Conservation (phyloP, 2,329 filamentous ascomycete species). For the Monosporascus ibericus region DNA sequence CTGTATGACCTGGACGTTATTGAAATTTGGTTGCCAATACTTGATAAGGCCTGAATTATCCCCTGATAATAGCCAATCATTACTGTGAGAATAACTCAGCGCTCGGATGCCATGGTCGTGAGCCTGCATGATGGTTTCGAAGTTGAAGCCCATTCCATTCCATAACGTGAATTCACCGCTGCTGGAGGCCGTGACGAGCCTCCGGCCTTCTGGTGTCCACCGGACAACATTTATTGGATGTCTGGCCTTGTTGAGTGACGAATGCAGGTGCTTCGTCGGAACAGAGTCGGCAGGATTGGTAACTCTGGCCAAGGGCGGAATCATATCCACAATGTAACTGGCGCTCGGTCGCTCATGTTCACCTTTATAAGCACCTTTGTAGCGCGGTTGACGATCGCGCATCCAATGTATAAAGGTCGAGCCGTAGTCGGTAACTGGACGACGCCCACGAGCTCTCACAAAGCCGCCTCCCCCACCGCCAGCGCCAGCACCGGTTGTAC, state of each 20-base stretch:
- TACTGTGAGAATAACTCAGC: constrained; percentile 83
- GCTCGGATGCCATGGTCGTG: constrained; percentile 84
- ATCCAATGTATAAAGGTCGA: constrained; percentile 89
- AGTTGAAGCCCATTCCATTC: constrained; percentile 99
- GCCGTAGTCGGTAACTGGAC: constrained; percentile 86
- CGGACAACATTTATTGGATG: constrained; percentile 95
- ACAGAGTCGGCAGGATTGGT: constrained; percentile 77
- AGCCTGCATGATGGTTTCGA: constrained; percentile 98
- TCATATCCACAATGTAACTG: constrained; percentile 89
- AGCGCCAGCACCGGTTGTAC: constrained; percentile 32
- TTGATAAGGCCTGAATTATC: constrained; percentile 95
- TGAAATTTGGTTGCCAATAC: constrained; percentile 99
- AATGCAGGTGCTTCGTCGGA: constrained; percentile 91
- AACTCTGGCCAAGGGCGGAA: constrained; percentile 72
- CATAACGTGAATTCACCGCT: constrained; percentile 97
- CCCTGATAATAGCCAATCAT: constrained; percentile 94
- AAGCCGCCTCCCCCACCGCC: constrained; percentile 37
- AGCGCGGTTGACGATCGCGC: constrained; percentile 71
- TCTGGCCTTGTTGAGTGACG: constrained; percentile 97
- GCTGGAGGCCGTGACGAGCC: constrained; percentile 86
- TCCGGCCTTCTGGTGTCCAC: constrained; percentile 93
- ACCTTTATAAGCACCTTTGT: constrained; percentile 63
- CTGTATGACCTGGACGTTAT: constrained; percentile 92
- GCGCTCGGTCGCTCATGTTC: constrained; percentile 79
- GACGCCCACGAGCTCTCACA: constrained; percentile 44